Evolutionary conservation across 2,329 filamentous ascomycete species (phyloP).

Genomic region (Diplodia mutila): DNA sequence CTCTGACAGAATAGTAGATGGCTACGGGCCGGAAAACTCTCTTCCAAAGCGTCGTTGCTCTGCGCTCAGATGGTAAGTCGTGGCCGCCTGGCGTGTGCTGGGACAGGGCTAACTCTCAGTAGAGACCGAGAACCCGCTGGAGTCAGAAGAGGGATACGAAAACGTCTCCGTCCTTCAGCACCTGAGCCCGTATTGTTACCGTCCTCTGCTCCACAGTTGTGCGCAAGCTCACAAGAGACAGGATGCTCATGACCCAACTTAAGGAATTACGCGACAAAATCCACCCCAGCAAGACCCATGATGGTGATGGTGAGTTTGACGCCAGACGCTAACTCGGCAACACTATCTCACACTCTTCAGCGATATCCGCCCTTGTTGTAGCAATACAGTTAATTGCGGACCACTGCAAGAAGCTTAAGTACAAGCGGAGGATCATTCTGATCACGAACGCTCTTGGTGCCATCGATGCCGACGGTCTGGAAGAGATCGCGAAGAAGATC

Average conservation of each 20-base stretch:
- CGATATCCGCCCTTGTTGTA: slow-evolving; percentile 81
- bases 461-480: slow-evolving; percentile 73
- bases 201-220: not conserved
- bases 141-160: slow-evolving; percentile 71
- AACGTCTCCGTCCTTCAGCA: slow-evolving; percentile 75
- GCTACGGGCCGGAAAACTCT: slow-evolving; percentile 74
- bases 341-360: slow-evolving; percentile 35
- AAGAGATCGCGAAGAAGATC: slow-evolving; percentile 72
- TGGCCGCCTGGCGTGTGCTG: not conserved
- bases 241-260: slow-evolving; percentile 69
- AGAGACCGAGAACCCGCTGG: slow-evolving; percentile 70
- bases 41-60: slow-evolving; percentile 76
- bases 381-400: slow-evolving; percentile 83
- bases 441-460: slow-evolving; percentile 78
- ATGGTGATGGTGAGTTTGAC: slow-evolving; percentile 67
- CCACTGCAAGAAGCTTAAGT: slow-evolving; percentile 69
- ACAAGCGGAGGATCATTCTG: slow-evolving; percentile 65
- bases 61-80: slow-evolving; percentile 70
- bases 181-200: slow-evolving; percentile 61
- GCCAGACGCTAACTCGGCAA: too few species aligned
- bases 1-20: slow-evolving; percentile 44
- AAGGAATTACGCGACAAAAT: slow-evolving; percentile 66
- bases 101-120: not conserved
- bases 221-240: slow-evolving; percentile 32
- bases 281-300: slow-evolving; percentile 66